Evolutionary conservation across 176 grass and related monocot species (phyloP), one percentile per base, ranked within the genome.

Genomic region (Bromus sterilis): DNA sequence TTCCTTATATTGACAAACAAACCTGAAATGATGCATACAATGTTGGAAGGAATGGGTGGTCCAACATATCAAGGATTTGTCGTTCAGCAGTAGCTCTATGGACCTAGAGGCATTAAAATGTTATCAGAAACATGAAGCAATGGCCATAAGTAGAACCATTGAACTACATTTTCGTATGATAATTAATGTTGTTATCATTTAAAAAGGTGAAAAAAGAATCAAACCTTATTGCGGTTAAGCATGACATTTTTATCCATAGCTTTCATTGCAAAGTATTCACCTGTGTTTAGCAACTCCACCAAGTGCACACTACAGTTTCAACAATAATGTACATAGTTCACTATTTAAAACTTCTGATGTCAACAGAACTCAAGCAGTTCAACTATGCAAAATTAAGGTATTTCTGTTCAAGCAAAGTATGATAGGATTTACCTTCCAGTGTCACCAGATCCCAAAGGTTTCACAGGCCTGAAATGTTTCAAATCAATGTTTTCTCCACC

Each of bases 1-100:
- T 30, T 30, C 21, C 14, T 32, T 77, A 61, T 77, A 55, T 77
- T 48, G 25, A 80, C 68, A 26, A 88, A 75, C 77, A 69, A 58
- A 98, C 95, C 92, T 98, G 88, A 88, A 98, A 98, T 81, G 95
- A 94, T 81, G 92, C 90, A 81, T 98, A 98, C 78, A 98, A 84
- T 77, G 95, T 94, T 2, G 95, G 95, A 78, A 98, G 92, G 83
- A 98, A 98, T 62, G 95, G 95, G 40, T 98, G 95, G 61, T 98
- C 95, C 85, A 98, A 32, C 65, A 93, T 87, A 90, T 98, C 87
- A 78, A 98, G 90, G 71, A 98, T 98, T 80, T 93, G 87, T 84
- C 90, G 89, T 55, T 98, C 92, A 56, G 88, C 86, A 20, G 83
- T 87, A 77, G 92, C 95, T 93, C 95, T 94, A 87, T 98, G 95